These are phyloP conservation scores for Eucalyptus tenuipes DNA, from an alignment of 345 rosid genomes.

Conservation along the genomic window DNA sequence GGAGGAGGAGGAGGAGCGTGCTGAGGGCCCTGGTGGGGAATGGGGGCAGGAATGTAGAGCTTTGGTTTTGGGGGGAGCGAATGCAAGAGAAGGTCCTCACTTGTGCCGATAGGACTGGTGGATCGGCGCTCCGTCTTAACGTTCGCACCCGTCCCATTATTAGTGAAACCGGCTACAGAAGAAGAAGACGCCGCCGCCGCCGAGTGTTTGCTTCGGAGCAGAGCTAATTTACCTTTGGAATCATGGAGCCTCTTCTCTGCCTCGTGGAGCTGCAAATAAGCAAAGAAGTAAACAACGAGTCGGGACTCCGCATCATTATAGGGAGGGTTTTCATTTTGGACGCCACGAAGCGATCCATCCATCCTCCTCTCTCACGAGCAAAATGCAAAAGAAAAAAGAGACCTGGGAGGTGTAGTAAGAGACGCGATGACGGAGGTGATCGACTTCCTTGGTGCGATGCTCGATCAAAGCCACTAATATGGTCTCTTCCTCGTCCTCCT, in stretches of 20 bases:
- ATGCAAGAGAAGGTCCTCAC: not conserved
- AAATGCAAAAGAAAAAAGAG: not conserved
- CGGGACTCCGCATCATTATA: too few species aligned
- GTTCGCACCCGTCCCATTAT: slow-evolving; percentile 7
- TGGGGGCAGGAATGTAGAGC: slow-evolving; percentile 31
- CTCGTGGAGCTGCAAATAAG: slow-evolving; percentile 40
- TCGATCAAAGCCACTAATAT: slow-evolving; percentile 64
- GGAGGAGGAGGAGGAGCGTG: not conserved
- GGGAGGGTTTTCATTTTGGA: too few species aligned
- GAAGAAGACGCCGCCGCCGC: not conserved
- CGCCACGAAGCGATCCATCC: not conserved
- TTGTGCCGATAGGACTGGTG: slow-evolving; percentile 7
- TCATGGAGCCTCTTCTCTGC: slow-evolving; percentile 50
- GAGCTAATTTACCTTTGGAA: slow-evolving; percentile 43
- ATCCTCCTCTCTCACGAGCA: not conserved
- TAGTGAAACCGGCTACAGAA: slow-evolving; percentile 1
- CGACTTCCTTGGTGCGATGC: slow-evolving; percentile 55
- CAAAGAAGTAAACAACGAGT: not conserved
- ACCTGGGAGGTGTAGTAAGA: slow-evolving; percentile 72
- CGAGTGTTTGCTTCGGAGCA: slow-evolving; percentile 28
- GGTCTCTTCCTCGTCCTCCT: slow-evolving; percentile 49
- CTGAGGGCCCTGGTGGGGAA: slow-evolving; percentile 18
- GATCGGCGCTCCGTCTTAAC: slow-evolving; percentile 18
- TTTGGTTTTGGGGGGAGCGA: slow-evolving; percentile 16
- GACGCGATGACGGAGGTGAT: slow-evolving; percentile 51